These are phyloP conservation scores for Diaporthe sp. DNA, from an alignment of 2,329 filamentous ascomycete genomes.

Conservation along the genomic window DNA sequence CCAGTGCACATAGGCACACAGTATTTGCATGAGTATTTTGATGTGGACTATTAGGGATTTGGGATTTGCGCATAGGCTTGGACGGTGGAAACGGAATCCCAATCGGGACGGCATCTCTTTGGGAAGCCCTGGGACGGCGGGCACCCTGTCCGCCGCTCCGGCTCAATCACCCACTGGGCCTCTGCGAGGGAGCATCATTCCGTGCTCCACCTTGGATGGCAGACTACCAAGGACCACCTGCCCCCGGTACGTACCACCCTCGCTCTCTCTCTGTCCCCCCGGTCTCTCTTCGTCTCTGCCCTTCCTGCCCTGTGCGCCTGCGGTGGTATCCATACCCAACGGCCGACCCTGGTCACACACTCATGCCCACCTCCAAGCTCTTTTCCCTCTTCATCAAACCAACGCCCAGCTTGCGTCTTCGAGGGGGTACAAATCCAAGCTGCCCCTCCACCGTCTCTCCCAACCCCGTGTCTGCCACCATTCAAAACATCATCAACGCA, in stretches of 20 bases:
- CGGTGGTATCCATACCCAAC: conserved; percentile 36
- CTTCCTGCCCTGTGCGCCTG: conserved; percentile 1
- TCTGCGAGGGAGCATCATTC: conserved; percentile 17
- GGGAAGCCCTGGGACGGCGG: conserved; percentile 24
- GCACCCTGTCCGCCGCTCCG: conserved; percentile 31
- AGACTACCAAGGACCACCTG: neutral
- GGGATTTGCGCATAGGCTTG: conserved; percentile 2
- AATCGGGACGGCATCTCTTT: conserved; percentile 28
- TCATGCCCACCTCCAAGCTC: conserved; percentile 20
- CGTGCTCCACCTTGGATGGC: conserved; percentile 28
- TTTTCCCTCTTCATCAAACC: conserved; percentile 37
- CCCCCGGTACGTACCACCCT: conserved; percentile 30
- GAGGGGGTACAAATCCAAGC: conserved; percentile 42
- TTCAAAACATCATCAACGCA: conserved; percentile 35
- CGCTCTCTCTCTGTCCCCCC: neutral
- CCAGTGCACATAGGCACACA: neutral
- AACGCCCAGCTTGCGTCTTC: conserved; percentile 34
- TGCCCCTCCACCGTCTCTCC: conserved; percentile 40
- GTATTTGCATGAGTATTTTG: neutral
- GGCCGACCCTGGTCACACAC: conserved; percentile 38
- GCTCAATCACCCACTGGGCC: conserved; percentile 33
- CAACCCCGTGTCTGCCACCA: conserved; percentile 35
- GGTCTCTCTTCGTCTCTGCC: neutral
- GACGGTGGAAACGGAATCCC: conserved; percentile 30
- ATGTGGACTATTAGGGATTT: neutral